These are phyloP conservation scores for Pterocarpus macrocarpus DNA, from an alignment of 306 rosid species.

Conservation along the genomic window DNA sequence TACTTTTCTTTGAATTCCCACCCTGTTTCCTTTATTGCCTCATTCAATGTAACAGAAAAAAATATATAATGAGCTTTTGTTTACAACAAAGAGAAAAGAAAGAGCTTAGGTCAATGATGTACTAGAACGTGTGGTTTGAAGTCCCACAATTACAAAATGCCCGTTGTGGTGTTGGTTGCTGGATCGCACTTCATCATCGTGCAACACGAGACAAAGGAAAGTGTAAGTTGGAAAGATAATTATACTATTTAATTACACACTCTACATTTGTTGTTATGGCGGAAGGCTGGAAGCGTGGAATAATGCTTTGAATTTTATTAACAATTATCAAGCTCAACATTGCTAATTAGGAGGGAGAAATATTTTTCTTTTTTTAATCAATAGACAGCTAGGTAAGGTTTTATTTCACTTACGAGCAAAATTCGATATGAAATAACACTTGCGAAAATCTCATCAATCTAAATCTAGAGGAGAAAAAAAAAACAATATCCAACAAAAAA, in stretches of 20 bases:
- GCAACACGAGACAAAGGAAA: neutral
- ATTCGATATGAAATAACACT: too few species aligned
- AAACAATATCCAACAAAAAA: too few species aligned
- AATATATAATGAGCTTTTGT: neutral
- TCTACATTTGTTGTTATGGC: neutral
- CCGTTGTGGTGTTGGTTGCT: slow-evolving; percentile 4
- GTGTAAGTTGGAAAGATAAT: neutral
- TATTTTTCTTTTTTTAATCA: too few species aligned
- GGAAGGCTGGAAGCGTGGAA: neutral
- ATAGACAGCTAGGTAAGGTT: too few species aligned
- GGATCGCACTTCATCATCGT: slow-evolving; percentile 16
- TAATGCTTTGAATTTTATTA: neutral
- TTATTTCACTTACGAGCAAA: too few species aligned
- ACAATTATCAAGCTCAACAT: neutral
- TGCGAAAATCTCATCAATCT: too few species aligned
- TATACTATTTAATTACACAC: neutral
- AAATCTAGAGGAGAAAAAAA: too few species aligned
- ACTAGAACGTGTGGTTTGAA: neutral
- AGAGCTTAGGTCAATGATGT: neutral
- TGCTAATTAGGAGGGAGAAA: neutral
- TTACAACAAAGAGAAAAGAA: neutral
- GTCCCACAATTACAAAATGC: neutral
- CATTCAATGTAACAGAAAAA: neutral
- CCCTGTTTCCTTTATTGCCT: neutral
- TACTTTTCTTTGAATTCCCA: neutral